Evolutionary conservation across 768 basidiomycete genomes (phyloP).

Genomic region (Mycena metata): DNA sequence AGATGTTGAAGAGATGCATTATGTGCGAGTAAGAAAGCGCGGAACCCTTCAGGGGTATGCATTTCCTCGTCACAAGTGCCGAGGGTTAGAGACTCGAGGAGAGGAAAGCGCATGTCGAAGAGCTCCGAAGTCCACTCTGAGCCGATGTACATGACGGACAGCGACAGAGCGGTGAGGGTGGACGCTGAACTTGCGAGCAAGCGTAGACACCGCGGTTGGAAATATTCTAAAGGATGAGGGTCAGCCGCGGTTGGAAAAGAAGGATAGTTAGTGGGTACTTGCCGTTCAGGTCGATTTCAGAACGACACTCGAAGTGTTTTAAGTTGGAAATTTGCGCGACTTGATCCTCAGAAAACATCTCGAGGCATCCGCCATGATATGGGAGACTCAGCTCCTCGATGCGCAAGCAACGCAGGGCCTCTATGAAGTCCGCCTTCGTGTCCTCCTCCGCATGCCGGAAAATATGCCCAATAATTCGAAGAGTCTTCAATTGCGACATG

Average conservation of each 20-base stretch:
- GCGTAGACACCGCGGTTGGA: constrained; percentile 1
- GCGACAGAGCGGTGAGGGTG: constrained; percentile 14
- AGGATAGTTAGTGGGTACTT: not conserved
- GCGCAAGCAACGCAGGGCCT: not conserved
- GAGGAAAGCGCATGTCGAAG: constrained; percentile 18
- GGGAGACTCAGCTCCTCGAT: constrained; percentile 15
- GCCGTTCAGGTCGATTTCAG: constrained; percentile 1
- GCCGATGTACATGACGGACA: constrained; percentile 10
- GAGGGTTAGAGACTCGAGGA: constrained; percentile 3
- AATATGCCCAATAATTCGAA: not conserved
- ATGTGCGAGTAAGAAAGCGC: constrained; percentile 7
- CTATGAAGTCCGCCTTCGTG: not conserved
- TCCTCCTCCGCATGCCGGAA: not conserved
- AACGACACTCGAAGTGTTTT: constrained; percentile 4
- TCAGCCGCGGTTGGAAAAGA: not conserved
- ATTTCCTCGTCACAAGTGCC: constrained; percentile 3
- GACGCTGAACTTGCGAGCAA: not conserved
- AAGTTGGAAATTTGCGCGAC: constrained; percentile 6
- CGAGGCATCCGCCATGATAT: not conserved
- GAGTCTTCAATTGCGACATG: constrained; percentile 11
- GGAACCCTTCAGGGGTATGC: not conserved
- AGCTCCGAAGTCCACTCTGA: not conserved
- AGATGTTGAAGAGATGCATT: not conserved
- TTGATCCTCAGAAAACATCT: constrained; percentile 3
- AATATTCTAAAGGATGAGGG: not conserved